Evolutionary conservation across 2,329 filamentous ascomycete species (phyloP).

Genomic region (Colletotrichum falcatum): DNA sequence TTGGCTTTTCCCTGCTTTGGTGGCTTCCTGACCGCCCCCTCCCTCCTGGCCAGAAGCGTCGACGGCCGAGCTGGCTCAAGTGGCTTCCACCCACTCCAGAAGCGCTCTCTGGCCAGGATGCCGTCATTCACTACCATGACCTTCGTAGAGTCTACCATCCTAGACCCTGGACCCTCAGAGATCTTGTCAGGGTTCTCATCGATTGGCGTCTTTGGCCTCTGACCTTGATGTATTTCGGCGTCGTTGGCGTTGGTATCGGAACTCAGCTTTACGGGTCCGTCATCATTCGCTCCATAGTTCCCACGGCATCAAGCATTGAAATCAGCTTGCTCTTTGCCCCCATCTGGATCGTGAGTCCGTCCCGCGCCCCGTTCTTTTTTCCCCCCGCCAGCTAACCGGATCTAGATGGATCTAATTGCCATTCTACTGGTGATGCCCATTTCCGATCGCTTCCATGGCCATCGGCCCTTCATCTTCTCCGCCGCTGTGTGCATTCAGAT

Average conservation of each 20-base stretch:
- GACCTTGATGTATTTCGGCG: slow-evolving; percentile 92
- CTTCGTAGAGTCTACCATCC: slow-evolving; percentile 83
- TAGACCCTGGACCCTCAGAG: slow-evolving; percentile 77
- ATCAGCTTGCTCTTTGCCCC: slow-evolving; percentile 88
- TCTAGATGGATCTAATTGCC: slow-evolving; percentile 83
- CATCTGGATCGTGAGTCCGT: slow-evolving; percentile 83
- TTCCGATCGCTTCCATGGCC: slow-evolving; percentile 86
- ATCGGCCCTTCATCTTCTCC: slow-evolving; percentile 85
- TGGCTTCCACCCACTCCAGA: slow-evolving; percentile 78
- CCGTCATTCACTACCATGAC: slow-evolving; percentile 84
- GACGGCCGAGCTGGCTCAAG: slow-evolving; percentile 64
- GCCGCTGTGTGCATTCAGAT: slow-evolving; percentile 83
- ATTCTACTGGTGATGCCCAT: slow-evolving; percentile 88
- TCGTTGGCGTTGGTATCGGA: slow-evolving; percentile 91
- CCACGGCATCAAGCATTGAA: slow-evolving; percentile 77
- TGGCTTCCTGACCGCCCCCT: slow-evolving; percentile 90
- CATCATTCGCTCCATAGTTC: slow-evolving; percentile 85
- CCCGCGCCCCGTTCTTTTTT: slow-evolving; percentile 40
- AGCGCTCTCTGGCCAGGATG: slow-evolving; percentile 81
- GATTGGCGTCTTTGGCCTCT: slow-evolving; percentile 93
- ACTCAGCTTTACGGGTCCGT: slow-evolving; percentile 89
- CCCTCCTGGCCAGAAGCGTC: slow-evolving; percentile 73
- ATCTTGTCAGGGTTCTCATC: slow-evolving; percentile 77
- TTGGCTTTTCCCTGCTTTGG: slow-evolving; percentile 83
- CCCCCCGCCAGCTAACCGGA: slow-evolving; percentile 16